Evolutionary conservation across 148 eudicot species (phyloP), one percentile per base, ranked within the genome.

Genomic region (Arbutus unedo): DNA sequence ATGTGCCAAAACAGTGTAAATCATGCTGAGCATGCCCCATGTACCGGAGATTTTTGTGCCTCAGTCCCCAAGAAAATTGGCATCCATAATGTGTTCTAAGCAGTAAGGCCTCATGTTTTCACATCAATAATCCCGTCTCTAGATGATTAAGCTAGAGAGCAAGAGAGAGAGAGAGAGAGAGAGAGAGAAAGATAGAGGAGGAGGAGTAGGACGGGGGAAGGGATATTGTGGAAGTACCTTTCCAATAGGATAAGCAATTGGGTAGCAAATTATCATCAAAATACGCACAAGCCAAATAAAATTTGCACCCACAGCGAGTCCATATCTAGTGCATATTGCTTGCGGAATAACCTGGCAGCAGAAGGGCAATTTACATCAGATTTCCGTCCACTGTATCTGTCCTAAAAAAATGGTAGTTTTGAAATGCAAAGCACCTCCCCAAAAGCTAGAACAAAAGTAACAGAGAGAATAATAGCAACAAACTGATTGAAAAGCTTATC

Each of bases 281-380:
- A 91, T 68, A 6, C 95, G 91, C 68, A 96, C 99, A 72, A 96
- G 98, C 91, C 98, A 91, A 82, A 94, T 90, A 76, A 94, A 91
- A 86, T 92, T 96, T 85, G 99, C 87, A 84, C 99, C 99, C 23
- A 96, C 95, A 85, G 98, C 93, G 74, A 96, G 97, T 78, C 99
- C 97, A 87, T 96, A 93, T 91, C 98, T 86, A 53, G 91, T 91
- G 85, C 99, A 96, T 78, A 93, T 92, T 53, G 99, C 85, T 92
- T 96, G 99, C 79, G 99, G 99, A 86, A 96, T 94, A 86, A 96
- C 99, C 98, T 95, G 89, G 83, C 43, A 87, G 88, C 73, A 80
- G 51, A 75, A 47, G 78, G 18, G 50, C 54, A n/a, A 77, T 68
- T 55, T 8, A 21, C 70, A 79, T 51, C 64, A 84, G 68, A 81